Evolutionary conservation across 768 basidiomycete genomes (phyloP), one percentile per base, ranked within the genome.

Genomic region (Chiua virens): DNA sequence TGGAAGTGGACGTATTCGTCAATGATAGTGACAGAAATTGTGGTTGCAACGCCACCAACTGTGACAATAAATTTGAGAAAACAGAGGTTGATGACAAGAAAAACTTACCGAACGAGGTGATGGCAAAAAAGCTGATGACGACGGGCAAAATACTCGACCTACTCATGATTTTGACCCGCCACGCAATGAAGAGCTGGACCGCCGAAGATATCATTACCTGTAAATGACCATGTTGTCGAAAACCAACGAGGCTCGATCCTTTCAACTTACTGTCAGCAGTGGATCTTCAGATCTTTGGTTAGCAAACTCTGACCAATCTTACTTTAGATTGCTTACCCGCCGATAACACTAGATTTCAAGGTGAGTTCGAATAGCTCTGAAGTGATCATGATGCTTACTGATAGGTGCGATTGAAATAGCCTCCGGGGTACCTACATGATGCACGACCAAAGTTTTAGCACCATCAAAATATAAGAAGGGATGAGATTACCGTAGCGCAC

Each of bases 121-220:
- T 8, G 4, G 56, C 50, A 3, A 61, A 28, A 15, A 52, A 22
- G 38, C 20, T 4, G 35, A 75, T 68, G 27, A 70, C 36, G 11
- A 30, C 40, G 21, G 67, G 67, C 8, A 68, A 38, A n/a, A 60
- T 43, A 4, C 36, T 54, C 46, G 67, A 72, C 40, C 52, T 57
- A 7, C 66, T 71, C 44, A 76, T 54, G 13, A 73, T 57, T 22
- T 66, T 70, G 18, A 75, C 70, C 21, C 74, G 64, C 72, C 73
- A 75, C 6, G 75, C 75, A 41, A 78, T 78, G 57, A 80, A 81
- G 5, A 74, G 51, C 46, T 80, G 78, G 7, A 79, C 77, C 13
- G 72, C 56, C 6, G 68, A 53, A 1, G 74, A 75, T 28, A 76
- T 75, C 47, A 80, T 69, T 5, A 72, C 77, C 79, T 79, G 39